Base-by-base conservation (phyloP, 1,284 basidiomycete genomes). In the Athelia sp. region DNA sequence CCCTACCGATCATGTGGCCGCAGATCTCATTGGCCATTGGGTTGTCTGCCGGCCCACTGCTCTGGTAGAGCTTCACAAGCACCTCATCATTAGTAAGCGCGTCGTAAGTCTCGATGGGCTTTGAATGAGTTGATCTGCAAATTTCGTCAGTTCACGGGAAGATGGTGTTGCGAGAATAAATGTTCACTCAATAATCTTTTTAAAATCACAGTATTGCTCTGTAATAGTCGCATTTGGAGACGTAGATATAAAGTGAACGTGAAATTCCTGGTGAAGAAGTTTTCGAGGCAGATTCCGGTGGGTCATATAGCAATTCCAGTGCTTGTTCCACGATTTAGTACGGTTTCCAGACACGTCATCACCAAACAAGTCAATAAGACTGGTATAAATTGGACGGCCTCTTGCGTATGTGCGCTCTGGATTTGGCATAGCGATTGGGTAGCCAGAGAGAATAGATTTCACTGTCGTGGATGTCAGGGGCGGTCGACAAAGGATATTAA, bases 211-310 rank as follows among this genome's bases (percentile, higher is more conserved):
- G 38, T 66, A 62, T 45, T 72, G 70, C 50, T 73, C 69, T 0
- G 58, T 32, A 13, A 62, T 53, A 14, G 49, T 53, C 1, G 69
- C 69, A 49, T 62, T 32, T 26, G 56, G 58, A 8, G 67, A 72
- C 4, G 68, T 68, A 6, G 65, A 69, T 1, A 68, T 49, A 50
- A 71, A 72, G 21, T 66, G 66, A 10, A 60, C 56, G 54, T 62
- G 57, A 23, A 51, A 62, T 48, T 72, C 58, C 44, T 71, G 66
- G 2, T 68, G 55, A 1, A 70, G 56, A 13, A 66, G 45, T 14
- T 54, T 24, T 8, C 58, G 55, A 2, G 67, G 69, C 14, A 69
- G 55, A 44, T 65, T 65, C 29, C 54, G 49, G 48, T 67, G 57
- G 10, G 47, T 59, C 1, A 63, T 56, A 45, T 67, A 71, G 15